Evolutionary conservation across 192 early-diverging fungal genomes (phyloP).

Genomic region (Gryganskiella cystojenkinii): DNA sequence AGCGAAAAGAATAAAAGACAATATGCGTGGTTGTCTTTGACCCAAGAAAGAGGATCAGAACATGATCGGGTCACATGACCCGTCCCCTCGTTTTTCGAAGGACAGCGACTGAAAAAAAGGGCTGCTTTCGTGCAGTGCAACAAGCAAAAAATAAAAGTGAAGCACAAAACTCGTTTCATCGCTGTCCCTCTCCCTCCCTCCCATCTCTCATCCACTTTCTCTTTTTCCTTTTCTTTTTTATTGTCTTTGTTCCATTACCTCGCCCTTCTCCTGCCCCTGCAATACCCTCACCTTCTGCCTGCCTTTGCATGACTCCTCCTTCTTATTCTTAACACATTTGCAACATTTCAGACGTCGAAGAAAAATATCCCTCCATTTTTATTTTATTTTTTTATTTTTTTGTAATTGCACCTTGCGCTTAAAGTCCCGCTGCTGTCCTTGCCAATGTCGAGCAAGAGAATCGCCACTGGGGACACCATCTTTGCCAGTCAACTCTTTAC

Average conservation of each 20-base stretch:
- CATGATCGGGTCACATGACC: no score
- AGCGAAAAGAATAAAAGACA: no score
- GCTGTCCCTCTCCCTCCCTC: not conserved
- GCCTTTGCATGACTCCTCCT: not conserved
- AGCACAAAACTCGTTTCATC: not conserved
- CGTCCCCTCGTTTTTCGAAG: no score
- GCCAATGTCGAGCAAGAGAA: constrained; percentile 45
- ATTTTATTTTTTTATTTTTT: no score
- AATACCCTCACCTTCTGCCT: not conserved
- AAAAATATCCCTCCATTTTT: no score
- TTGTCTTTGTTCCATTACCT: not conserved
- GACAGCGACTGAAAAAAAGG: no score
- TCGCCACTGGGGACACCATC: constrained; percentile 48
- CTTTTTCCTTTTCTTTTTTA: not conserved
- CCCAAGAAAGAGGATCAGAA: no score
- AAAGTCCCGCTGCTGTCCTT: not conserved
- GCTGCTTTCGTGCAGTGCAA: no score
- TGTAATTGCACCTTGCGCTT: not conserved
- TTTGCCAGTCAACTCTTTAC: constrained; percentile 62
- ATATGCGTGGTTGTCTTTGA: no score
- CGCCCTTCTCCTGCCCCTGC: not conserved
- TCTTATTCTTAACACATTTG: not conserved
- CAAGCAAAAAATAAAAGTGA: no score
- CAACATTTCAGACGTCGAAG: no score
- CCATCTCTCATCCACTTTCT: not conserved